Percentiles rank a stretch among this genome's conserved stretches.
Conservation (phyloP, 2,329 filamentous ascomycete species). For the Exophiala xenobiotica region DNA sequence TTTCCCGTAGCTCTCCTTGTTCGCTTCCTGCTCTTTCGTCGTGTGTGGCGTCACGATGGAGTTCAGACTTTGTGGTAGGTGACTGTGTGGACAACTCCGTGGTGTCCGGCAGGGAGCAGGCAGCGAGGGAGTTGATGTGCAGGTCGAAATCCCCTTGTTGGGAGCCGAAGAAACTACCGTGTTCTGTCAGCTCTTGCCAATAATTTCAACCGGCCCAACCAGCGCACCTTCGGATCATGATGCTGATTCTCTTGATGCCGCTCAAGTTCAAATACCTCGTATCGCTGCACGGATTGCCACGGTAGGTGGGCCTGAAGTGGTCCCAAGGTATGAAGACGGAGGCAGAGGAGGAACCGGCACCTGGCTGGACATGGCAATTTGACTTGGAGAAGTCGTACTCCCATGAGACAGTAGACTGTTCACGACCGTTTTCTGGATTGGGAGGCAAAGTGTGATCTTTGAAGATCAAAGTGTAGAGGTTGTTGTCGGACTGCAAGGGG, state of each 20-base stretch:
- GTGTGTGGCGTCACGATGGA: neutral
- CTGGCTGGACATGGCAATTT: conserved; percentile 22
- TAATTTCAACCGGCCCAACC: neutral
- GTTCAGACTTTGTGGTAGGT: neutral
- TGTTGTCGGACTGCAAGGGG: conserved; percentile 54
- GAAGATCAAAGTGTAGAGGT: conserved; percentile 70
- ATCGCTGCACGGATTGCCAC: conserved; percentile 63
- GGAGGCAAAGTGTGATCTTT: conserved; percentile 66
- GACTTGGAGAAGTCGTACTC: conserved; percentile 63
- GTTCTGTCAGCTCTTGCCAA: conserved; percentile 23
- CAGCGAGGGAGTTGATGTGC: conserved; percentile 16
- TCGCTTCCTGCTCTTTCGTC: neutral
- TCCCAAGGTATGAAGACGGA: conserved; percentile 61
- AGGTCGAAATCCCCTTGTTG: conserved; percentile 65
- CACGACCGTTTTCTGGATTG: conserved; percentile 62
- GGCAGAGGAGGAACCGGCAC: conserved; percentile 22
- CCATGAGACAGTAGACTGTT: conserved; percentile 70
- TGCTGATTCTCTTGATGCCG: conserved; percentile 64
- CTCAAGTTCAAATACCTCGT: conserved; percentile 59
- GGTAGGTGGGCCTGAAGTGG: conserved; percentile 69
- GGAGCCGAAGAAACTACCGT: conserved; percentile 67
- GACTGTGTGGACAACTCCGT: conserved; percentile 3
- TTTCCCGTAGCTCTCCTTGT: neutral
- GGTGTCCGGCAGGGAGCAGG: conserved; percentile 1
- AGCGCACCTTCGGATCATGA: conserved; percentile 76